phyloP scores from a whole-genome alignment of 805 yeast genomes.

The Naumovozyma dairenensis region DNA sequence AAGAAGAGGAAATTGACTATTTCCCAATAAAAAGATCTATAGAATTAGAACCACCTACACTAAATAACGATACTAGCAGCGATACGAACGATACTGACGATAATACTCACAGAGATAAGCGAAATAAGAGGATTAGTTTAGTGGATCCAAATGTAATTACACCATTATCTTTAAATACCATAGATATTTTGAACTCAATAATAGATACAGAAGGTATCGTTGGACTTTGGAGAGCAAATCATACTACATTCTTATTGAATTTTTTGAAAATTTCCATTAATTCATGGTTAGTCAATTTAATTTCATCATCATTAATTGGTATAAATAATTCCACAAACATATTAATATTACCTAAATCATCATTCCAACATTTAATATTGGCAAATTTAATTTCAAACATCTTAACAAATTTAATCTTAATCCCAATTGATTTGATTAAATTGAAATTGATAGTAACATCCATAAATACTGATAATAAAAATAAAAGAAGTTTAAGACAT shows the following conservation, averaged over 20 bases:
- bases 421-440: constrained; percentile 76
- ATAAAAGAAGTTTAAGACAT: constrained; percentile 58
- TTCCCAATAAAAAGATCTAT: constrained; percentile 8
- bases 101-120: neutral
- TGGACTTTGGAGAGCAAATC: constrained; percentile 64
- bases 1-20: constrained; percentile 33
- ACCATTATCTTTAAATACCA: constrained; percentile 53
- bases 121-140: too few species aligned
- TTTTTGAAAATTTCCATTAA: constrained; percentile 69
- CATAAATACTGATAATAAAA: constrained; percentile 22
- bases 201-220: constrained; percentile 62
- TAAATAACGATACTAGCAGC: neutral
- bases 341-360: neutral
- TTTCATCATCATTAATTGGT: constrained; percentile 67
- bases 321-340: constrained; percentile 68
- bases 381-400: neutral
- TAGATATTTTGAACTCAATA: constrained; percentile 54
- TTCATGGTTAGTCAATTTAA: constrained; percentile 80
- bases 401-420: constrained; percentile 53
- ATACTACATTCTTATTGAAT: constrained; percentile 69
- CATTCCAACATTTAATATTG: neutral
- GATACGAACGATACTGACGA: constrained; percentile 4
- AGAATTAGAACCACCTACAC: constrained; percentile 1
- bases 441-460: constrained; percentile 68
- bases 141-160: constrained; percentile 30